A percentile compares a stretch with the other conserved stretches of the same genome.
Conservation (phyloP, 495 filamentous ascomycete species). For the Filosporella fistucella region DNA sequence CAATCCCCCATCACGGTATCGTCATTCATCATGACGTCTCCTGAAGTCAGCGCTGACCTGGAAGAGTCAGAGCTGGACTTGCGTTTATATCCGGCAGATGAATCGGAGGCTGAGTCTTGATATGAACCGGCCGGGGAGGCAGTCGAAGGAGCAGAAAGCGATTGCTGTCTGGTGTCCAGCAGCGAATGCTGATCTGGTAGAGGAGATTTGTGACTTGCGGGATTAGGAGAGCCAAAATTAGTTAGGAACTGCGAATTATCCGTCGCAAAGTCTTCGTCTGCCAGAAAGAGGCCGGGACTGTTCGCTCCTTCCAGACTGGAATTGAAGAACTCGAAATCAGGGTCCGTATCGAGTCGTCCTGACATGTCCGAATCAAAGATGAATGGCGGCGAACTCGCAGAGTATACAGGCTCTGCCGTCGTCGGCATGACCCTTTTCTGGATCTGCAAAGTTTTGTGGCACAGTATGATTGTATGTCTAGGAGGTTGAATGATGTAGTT, state of each 20-base stretch:
- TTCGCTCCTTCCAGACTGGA: conserved; percentile 16
- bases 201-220: conserved; percentile 15
- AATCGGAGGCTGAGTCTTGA: conserved; percentile 42
- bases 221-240: conserved; percentile 14
- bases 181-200: conserved; percentile 18
- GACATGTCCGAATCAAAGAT: conserved; percentile 30
- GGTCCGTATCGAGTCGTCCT: conserved; percentile 27
- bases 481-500: neutral
- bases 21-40: conserved; percentile 24
- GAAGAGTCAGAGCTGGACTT: conserved; percentile 42
- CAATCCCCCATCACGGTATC: conserved; percentile 25
- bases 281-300: conserved; percentile 19
- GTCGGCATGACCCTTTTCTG: conserved; percentile 23
- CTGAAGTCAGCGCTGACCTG: conserved; percentile 25
- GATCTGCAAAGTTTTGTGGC: neutral
- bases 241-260: conserved; percentile 9
- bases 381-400: conserved; percentile 24
- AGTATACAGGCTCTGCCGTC: conserved; percentile 17
- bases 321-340: conserved; percentile 36
- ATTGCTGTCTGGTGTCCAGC: conserved; percentile 21
- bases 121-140: conserved; percentile 37
- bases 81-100: conserved; percentile 40
- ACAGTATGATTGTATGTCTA: neutral
- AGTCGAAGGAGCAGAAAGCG: conserved; percentile 23
- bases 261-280: conserved; percentile 20